Conservation (phyloP, 2,329 filamentous ascomycete genomes). For the Chrysoporthe puriensis region DNA sequence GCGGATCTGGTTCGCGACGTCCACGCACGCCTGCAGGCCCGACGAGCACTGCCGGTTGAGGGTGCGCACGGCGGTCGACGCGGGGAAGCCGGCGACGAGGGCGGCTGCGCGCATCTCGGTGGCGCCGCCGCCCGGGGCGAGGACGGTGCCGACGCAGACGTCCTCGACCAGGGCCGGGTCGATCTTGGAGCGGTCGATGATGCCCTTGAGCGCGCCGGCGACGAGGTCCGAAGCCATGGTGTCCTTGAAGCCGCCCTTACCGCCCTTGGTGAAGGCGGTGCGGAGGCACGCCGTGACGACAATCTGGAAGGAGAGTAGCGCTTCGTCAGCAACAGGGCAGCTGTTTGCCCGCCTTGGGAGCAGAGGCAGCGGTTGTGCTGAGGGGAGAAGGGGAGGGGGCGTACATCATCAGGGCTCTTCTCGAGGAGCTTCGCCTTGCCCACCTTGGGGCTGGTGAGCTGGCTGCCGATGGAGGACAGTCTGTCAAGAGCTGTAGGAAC, state of each 20-base stretch:
- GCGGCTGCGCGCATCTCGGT: constrained; percentile 95
- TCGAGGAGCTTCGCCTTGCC: constrained; percentile 61
- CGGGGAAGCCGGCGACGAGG: constrained; percentile 88
- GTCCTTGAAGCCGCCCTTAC: constrained; percentile 95
- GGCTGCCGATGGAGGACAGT: constrained; percentile 63
- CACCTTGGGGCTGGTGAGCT: constrained; percentile 55
- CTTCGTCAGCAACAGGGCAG: background rate
- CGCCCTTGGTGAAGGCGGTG: constrained; percentile 89
- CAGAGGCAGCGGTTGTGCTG: background rate
- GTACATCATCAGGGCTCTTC: constrained; percentile 70
- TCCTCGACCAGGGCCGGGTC: constrained; percentile 89
- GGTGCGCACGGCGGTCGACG: constrained; percentile 79
- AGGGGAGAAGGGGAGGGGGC: constrained; percentile 28
- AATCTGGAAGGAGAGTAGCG: constrained; percentile 52
- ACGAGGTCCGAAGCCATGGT: constrained; percentile 86
- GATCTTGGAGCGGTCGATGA: constrained; percentile 85
- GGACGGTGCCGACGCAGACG: constrained; percentile 86
- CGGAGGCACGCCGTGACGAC: constrained; percentile 93
- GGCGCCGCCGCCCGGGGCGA: constrained; percentile 90
- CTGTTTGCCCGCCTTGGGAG: background rate
- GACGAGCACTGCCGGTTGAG: constrained; percentile 95
- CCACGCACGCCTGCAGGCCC: constrained; percentile 88
- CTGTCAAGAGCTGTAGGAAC: constrained; percentile 55
- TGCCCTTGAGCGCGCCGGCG: constrained; percentile 77
- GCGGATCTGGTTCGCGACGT: constrained; percentile 91